Conservation (phyloP, 257 asterid species). For the Scutellaria baicalensis region DNA sequence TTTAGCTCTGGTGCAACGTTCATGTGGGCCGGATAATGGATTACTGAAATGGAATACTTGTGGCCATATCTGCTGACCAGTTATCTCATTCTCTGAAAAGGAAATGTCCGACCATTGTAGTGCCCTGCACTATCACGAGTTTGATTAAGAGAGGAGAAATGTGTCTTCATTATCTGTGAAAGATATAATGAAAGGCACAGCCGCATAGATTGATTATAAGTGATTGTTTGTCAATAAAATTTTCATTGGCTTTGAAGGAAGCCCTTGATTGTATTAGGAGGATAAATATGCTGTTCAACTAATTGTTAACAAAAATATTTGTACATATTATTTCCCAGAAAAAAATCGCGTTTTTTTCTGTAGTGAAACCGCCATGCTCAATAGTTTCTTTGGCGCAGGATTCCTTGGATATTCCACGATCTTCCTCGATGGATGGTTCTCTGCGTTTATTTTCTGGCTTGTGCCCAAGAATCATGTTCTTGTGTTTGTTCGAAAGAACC, state of each 20-base stretch:
- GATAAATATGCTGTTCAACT: constrained; percentile 12
- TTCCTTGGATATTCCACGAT: constrained; percentile 82
- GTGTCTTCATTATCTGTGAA: neutral
- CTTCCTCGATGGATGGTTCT: constrained; percentile 90
- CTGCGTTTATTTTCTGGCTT: constrained; percentile 89
- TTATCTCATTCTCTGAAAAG: neutral
- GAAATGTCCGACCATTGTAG: neutral
- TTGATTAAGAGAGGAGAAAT: neutral
- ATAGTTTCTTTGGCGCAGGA: constrained; percentile 99
- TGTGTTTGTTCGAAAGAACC: constrained; percentile 79
- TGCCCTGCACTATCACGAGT: constrained; percentile 5
- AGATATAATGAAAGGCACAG: constrained; percentile 6
- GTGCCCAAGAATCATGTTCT: constrained; percentile 80
- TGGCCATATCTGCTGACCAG: neutral
- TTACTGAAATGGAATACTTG: neutral
- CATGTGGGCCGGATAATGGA: neutral
- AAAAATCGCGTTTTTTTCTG: constrained; percentile 31
- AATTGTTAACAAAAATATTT: constrained; percentile 19
- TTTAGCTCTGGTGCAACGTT: neutral
- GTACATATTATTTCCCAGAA: constrained; percentile 31
- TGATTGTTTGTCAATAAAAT: neutral
- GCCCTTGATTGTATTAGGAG: constrained; percentile 15
- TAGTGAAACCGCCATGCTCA: constrained; percentile 69
- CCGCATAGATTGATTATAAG: neutral
- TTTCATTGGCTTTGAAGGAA: constrained; percentile 16